These are phyloP conservation scores for Massariosphaeria phaeospora DNA, from an alignment of 495 filamentous ascomycete genomes.

Conservation along the genomic window DNA sequence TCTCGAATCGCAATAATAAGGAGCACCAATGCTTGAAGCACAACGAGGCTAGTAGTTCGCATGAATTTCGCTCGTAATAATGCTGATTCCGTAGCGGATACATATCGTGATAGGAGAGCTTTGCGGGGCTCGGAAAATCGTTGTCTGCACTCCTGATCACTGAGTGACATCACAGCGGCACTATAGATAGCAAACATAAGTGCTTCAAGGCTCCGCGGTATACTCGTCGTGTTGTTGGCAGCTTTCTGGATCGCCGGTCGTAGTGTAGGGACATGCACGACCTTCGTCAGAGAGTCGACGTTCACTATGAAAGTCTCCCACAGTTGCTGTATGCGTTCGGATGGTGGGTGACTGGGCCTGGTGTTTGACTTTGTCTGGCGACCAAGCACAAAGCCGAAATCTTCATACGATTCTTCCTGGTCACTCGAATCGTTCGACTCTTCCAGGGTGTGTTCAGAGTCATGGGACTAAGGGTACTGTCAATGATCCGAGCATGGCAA, in stretches of 20 bases:
- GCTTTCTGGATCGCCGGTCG: conserved; percentile 10
- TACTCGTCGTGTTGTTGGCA: not conserved
- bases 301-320: conserved; percentile 32
- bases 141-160: conserved; percentile 13
- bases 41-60: conserved; percentile 34
- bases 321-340: conserved; percentile 26
- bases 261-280: conserved; percentile 17
- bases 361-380: conserved; percentile 1
- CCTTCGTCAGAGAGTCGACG: conserved; percentile 10
- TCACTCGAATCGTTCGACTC: conserved; percentile 15
- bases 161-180: conserved; percentile 6
- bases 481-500: not conserved
- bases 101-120: conserved; percentile 32
- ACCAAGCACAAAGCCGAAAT: conserved; percentile 13
- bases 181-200: conserved; percentile 20
- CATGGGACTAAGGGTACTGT: conserved; percentile 10
- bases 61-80: conserved; percentile 40
- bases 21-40: conserved; percentile 40
- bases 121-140: conserved; percentile 9
- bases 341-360: conserved; percentile 1
- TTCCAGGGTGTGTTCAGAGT: conserved; percentile 1
- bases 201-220: conserved; percentile 11
- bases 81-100: conserved; percentile 28
- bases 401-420: conserved; percentile 10
- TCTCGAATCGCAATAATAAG: conserved; percentile 39